Evolutionary conservation across 345 rosid species (phyloP).

Genomic region (Eucalyptus caleyi): DNA sequence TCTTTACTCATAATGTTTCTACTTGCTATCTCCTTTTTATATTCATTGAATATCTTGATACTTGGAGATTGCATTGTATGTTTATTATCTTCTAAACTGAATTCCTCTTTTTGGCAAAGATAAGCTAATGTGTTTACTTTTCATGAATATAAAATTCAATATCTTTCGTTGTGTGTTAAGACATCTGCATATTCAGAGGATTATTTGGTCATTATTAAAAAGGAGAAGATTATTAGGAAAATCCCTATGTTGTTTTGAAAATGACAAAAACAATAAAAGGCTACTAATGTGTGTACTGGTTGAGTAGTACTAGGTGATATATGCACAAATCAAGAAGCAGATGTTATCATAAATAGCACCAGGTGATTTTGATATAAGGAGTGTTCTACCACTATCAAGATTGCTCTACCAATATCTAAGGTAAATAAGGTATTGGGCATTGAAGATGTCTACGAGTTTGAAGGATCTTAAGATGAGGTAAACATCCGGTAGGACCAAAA

Average conservation of each 20-base stretch:
- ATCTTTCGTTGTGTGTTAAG: not conserved
- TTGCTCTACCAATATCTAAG: not conserved
- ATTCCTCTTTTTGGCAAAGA: not conserved
- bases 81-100: not conserved
- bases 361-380: not conserved
- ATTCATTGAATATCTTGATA: not conserved
- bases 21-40: not conserved
- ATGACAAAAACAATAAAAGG: too few species aligned
- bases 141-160: not conserved
- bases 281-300: too few species aligned
- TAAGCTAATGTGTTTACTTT: not conserved
- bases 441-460: not conserved
- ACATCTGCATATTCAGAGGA: not conserved
- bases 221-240: too few species aligned
- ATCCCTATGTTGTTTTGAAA: too few species aligned
- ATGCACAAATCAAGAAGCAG: not conserved
- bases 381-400: slow-evolving; percentile 4
- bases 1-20: not conserved
- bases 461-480: not conserved
- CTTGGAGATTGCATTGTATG: not conserved
- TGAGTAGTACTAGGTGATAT: too few species aligned
- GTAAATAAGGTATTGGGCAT: not conserved
- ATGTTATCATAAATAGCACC: not conserved
- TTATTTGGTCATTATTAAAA: not conserved
- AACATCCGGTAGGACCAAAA: not conserved